These are phyloP conservation scores for Pouteria campechiana DNA, from an alignment of 179 eudicot species.

Conservation along the genomic window DNA sequence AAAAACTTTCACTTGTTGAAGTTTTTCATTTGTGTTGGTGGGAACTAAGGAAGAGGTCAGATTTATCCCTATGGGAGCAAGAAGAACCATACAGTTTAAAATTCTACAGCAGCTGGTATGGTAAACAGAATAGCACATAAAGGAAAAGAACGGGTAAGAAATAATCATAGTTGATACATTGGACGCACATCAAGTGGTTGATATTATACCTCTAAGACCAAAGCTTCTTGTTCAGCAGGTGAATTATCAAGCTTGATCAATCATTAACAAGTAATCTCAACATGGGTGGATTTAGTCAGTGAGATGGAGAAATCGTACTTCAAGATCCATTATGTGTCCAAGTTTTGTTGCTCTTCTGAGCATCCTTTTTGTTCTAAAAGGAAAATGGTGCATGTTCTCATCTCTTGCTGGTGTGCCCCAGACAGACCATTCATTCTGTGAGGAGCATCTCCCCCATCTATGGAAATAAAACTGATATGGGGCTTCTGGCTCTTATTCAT, in stretches of 20 bases:
- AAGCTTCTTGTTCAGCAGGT: conserved; percentile 9
- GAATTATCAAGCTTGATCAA: conserved; percentile 6
- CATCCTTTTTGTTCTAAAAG: too few species aligned
- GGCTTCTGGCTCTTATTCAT: too few species aligned
- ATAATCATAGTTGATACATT: conserved; percentile 7
- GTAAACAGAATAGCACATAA: conserved; percentile 1
- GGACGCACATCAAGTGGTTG: conserved; percentile 9
- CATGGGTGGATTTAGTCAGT: conserved; percentile 6
- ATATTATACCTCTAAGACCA: conserved; percentile 5
- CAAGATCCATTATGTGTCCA: too few species aligned
- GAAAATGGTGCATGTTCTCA: too few species aligned
- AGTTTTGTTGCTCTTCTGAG: too few species aligned
- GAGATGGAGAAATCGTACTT: conserved; percentile 5
- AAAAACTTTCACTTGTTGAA: conserved; percentile 3
- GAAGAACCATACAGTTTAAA: neutral
- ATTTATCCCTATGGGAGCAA: conserved; percentile 2
- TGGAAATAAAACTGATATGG: too few species aligned
- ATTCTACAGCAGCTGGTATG: conserved; percentile 1
- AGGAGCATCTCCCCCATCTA: too few species aligned
- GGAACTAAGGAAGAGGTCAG: conserved; percentile 3
- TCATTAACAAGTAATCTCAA: conserved; percentile 12
- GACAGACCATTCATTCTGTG: too few species aligned
- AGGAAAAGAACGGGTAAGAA: conserved; percentile 3
- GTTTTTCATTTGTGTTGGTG: conserved; percentile 1
- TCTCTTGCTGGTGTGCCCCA: too few species aligned